phyloP scores from a whole-genome alignment of 345 rosid genomes.

The Carallia pectinifolia region DNA sequence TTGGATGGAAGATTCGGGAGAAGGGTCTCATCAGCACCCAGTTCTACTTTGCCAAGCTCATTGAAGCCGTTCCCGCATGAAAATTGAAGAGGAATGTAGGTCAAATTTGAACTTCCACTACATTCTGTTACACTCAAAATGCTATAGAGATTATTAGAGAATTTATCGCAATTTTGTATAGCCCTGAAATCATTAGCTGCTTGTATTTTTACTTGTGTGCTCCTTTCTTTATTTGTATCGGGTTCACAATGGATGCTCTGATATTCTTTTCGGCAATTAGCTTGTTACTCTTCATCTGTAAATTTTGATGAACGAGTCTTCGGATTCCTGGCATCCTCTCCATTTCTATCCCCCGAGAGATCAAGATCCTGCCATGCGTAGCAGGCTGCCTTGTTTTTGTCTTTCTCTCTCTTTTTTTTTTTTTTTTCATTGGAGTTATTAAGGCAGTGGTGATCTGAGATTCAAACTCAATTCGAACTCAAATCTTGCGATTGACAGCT shows the following conservation, averaged over 20 bases:
- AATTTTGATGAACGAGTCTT: conserved; percentile 17
- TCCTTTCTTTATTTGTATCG: conserved; percentile 28
- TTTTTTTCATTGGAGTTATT: too few relatives aligned
- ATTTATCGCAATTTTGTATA: conserved; percentile 12
- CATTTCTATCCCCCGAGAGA: too few relatives aligned
- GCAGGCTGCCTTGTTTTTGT: too few relatives aligned
- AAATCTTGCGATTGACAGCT: too few relatives aligned
- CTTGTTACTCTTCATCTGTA: conserved; percentile 24
- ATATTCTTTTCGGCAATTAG: conserved; percentile 24
- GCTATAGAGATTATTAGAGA: conserved; percentile 1
- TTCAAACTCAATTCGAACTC: too few relatives aligned
- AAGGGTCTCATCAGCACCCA: conserved; percentile 74
- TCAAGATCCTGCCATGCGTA: too few relatives aligned
- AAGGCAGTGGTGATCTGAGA: too few relatives aligned
- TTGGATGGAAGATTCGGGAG: conserved; percentile 85
- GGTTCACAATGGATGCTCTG: conserved; percentile 22
- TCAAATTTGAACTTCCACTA: conserved; percentile 15
- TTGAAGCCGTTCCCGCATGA: conserved; percentile 75
- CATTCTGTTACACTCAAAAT: background rate
- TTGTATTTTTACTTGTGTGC: conserved; percentile 5
- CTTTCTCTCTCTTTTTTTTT: too few relatives aligned
- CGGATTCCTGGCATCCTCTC: too few relatives aligned
- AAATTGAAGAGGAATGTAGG: conserved; percentile 21
- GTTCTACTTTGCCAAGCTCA: conserved; percentile 79
- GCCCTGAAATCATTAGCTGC: conserved; percentile 8